These are phyloP conservation scores for Candida multigemmis DNA, from an alignment of 805 yeast species.

Conservation along the genomic window DNA sequence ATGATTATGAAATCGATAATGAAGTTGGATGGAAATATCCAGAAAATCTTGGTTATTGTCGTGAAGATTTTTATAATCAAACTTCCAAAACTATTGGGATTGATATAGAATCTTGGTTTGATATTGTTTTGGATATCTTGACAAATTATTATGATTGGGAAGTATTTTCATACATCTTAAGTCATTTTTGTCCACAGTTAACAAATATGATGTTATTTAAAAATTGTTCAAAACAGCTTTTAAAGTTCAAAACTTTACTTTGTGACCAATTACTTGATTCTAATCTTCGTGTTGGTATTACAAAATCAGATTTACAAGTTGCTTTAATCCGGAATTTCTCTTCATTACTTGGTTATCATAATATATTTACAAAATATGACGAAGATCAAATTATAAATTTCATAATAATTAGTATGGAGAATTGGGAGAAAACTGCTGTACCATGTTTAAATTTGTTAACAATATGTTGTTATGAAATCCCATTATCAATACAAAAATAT, in stretches of 20 bases:
- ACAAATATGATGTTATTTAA: conserved; percentile 47
- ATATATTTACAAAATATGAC: conserved; percentile 42
- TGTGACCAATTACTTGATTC: conserved; percentile 55
- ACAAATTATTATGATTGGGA: conserved; percentile 61
- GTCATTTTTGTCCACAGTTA: conserved; percentile 65
- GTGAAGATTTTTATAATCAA: conserved; percentile 28
- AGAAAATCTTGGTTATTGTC: conserved; percentile 43
- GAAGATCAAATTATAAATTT: conserved; percentile 58
- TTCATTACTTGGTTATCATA: conserved; percentile 52
- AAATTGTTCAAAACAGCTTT: conserved; percentile 24
- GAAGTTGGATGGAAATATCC: conserved; percentile 51
- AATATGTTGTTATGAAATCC: conserved; percentile 74
- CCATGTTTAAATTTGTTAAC: conserved; percentile 72
- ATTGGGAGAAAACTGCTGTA: conserved; percentile 73
- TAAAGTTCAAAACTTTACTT: conserved; percentile 33
- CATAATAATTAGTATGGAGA: conserved; percentile 49
- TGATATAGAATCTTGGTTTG: conserved; percentile 45
- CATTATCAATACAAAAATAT: conserved; percentile 60
- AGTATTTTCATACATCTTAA: conserved; percentile 52
- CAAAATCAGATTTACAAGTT: conserved; percentile 57
- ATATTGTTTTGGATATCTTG: conserved; percentile 38
- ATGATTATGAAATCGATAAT: conserved; percentile 9
- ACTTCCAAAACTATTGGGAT: conserved; percentile 11
- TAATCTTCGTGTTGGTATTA: conserved; percentile 23
- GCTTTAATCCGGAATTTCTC: conserved; percentile 56